Evolutionary conservation across 352 stramenopile species (phyloP).

Genomic region (Pythium pyrilobum): DNA sequence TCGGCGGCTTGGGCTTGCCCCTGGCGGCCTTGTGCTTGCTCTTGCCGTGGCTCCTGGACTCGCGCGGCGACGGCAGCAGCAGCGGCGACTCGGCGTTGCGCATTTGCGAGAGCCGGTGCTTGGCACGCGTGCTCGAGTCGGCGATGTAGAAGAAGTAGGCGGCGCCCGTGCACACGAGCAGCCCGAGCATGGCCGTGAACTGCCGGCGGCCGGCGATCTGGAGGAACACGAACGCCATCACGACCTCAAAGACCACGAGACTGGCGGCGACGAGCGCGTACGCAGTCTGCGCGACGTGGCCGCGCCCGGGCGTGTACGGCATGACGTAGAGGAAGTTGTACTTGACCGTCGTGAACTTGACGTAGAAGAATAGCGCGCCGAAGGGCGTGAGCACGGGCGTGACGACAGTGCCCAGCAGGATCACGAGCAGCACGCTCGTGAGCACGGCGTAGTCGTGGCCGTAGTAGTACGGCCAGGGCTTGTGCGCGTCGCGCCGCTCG

Average conservation of each 20-base stretch:
- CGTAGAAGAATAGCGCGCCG: constrained; percentile 74
- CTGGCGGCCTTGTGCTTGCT: constrained; percentile 1
- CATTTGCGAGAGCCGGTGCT: constrained; percentile 29
- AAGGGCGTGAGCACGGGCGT: constrained; percentile 76
- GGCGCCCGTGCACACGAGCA: constrained; percentile 34
- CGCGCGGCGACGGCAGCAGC: constrained; percentile 6
- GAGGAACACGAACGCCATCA: constrained; percentile 70
- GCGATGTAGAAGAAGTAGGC: constrained; percentile 57
- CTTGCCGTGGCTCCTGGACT: neutral
- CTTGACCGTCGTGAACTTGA: constrained; percentile 69
- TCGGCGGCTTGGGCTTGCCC: neutral
- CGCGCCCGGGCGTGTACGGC: constrained; percentile 57
- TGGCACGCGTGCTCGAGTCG: constrained; percentile 31
- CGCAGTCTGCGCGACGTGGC: constrained; percentile 57
- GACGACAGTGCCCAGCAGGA: constrained; percentile 71
- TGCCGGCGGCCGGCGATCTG: constrained; percentile 48
- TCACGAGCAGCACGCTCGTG: constrained; percentile 72
- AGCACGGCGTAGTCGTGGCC: constrained; percentile 78
- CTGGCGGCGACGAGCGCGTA: constrained; percentile 61
- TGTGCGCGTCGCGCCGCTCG: constrained; percentile 40
- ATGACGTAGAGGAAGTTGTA: constrained; percentile 83
- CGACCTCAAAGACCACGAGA: constrained; percentile 66
- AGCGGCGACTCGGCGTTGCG: constrained; percentile 18
- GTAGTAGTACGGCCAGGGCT: constrained; percentile 59
- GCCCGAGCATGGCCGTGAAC: constrained; percentile 53